These are phyloP conservation scores for Cyclotella distinguenda DNA, from an alignment of 108 stramenopile genomes.

Conservation along the genomic window DNA sequence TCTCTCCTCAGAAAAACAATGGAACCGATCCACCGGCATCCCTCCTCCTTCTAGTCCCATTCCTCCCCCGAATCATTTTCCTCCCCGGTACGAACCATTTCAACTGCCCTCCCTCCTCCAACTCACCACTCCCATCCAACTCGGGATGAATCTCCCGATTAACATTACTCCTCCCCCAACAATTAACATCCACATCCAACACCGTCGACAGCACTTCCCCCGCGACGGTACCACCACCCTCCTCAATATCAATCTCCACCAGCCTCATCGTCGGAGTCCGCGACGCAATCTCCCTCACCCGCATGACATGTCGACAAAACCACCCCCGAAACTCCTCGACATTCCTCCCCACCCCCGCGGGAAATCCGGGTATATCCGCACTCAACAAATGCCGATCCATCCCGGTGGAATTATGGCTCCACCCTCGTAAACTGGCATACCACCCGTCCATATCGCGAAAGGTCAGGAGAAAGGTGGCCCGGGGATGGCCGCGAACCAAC, in stretches of 20 bases:
- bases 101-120: not conserved
- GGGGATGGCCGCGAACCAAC: not conserved
- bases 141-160: conserved; percentile 8
- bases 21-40: too few species aligned
- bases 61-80: not conserved
- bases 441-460: conserved; percentile 12
- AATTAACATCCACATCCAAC: conserved; percentile 19
- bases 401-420: not conserved
- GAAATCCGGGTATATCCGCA: conserved; percentile 12
- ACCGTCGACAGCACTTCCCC: not conserved
- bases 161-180: conserved; percentile 24
- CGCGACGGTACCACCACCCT: not conserved
- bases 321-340: conserved; percentile 14
- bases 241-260: conserved; percentile 22
- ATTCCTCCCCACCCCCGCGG: conserved; percentile 2
- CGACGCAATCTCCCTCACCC: conserved; percentile 16
- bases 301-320: conserved; percentile 11
- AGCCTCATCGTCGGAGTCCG: conserved; percentile 2
- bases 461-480: conserved; percentile 3
- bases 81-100: conserved; percentile 1
- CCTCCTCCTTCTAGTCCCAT: conserved; percentile 1
- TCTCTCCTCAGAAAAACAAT: too few species aligned
- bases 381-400: conserved; percentile 3
- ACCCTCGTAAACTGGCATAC: conserved; percentile 1
- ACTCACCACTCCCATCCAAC: not conserved